A percentile compares a stretch with the other conserved stretches of the same genome.
phyloP scores from a whole-genome alignment of 169 alveolate genomes.

The Eimeria brunetti region DNA sequence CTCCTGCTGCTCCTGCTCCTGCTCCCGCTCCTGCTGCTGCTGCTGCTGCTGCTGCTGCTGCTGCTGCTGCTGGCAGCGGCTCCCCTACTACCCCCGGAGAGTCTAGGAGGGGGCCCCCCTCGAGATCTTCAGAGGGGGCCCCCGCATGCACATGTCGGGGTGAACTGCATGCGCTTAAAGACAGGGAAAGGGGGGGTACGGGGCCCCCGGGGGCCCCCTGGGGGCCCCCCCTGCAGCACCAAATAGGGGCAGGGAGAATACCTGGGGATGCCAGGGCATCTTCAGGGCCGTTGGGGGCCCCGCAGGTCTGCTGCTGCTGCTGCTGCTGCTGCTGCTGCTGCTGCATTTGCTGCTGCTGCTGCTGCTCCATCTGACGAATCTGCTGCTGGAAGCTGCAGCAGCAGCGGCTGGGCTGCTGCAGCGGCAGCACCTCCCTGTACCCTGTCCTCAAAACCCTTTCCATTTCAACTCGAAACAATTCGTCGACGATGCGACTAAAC shows the following conservation, averaged over 20 bases:
- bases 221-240: constrained; percentile 38
- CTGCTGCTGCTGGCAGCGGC: constrained; percentile 27
- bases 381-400: constrained; percentile 43
- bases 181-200: constrained; percentile 4
- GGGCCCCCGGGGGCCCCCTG: constrained; percentile 33
- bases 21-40: constrained; percentile 7
- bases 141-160: constrained; percentile 6
- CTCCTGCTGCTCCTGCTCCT: constrained; percentile 24
- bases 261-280: constrained; percentile 9
- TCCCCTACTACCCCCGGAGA: constrained; percentile 22
- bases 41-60: constrained; percentile 48
- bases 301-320: constrained; percentile 56
- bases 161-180: constrained; percentile 44
- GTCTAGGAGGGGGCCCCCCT: constrained; percentile 33
- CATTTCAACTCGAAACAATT: constrained; percentile 60
- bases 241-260: background rate
- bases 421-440: constrained; percentile 58
- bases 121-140: constrained; percentile 26
- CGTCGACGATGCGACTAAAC: constrained; percentile 45
- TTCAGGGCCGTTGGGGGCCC: background rate
- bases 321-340: constrained; percentile 52
- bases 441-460: constrained; percentile 49
- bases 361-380: constrained; percentile 31
- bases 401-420: constrained; percentile 39
- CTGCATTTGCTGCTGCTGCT: constrained; percentile 25